These are phyloP conservation scores for Geotrichum bryndzae DNA, from an alignment of 1,139 yeast genomes.

Conservation along the genomic window DNA sequence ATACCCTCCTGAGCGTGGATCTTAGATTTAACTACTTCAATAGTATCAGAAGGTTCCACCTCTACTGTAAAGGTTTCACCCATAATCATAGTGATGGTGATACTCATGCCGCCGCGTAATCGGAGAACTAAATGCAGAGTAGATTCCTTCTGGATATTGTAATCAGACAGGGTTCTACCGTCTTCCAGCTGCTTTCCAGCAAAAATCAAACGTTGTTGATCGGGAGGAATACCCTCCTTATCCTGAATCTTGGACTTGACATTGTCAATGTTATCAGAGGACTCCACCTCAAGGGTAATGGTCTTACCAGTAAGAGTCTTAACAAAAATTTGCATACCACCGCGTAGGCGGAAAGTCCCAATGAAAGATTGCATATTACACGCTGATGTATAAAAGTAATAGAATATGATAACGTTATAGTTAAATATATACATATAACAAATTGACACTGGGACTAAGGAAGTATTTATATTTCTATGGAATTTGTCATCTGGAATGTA, in stretches of 20 bases:
- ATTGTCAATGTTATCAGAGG: conserved; percentile 79
- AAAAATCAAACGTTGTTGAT: conserved; percentile 77
- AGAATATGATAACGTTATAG: too few species aligned
- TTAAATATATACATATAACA: too few species aligned
- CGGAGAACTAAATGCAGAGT: conserved; percentile 28
- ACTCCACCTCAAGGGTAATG: conserved; percentile 78
- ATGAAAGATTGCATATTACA: conserved; percentile 11
- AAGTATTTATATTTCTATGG: too few species aligned
- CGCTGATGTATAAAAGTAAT: too few species aligned
- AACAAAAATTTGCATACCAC: conserved; percentile 66
- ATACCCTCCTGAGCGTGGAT: conserved; percentile 84
- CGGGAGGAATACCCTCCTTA: conserved; percentile 85
- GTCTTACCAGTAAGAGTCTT: conserved; percentile 78
- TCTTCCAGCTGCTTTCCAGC: conserved; percentile 87
- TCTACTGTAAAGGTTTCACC: conserved; percentile 80
- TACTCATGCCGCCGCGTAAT: conserved; percentile 52
- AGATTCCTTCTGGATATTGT: conserved; percentile 73
- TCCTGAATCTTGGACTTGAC: conserved; percentile 80
- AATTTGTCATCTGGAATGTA: too few species aligned
- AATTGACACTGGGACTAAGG: too few species aligned
- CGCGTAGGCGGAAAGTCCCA: conserved; percentile 28
- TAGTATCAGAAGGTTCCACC: conserved; percentile 82
- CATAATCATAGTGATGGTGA: conserved; percentile 70
- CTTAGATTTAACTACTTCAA: conserved; percentile 77
- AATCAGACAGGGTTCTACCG: conserved; percentile 83